phyloP scores from a whole-genome alignment of 805 yeast species.

The Maudiozyma turicensis region DNA sequence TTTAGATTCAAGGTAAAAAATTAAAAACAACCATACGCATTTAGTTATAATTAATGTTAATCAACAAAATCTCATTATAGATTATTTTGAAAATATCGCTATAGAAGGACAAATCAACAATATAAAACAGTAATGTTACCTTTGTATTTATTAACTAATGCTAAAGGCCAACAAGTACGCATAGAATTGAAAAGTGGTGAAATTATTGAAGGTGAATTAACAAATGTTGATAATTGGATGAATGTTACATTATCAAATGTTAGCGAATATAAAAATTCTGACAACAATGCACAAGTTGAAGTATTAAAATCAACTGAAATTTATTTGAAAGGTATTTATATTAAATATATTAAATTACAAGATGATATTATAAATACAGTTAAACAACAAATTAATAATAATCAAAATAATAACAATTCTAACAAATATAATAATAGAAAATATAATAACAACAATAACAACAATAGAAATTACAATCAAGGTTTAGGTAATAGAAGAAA shows the following conservation, averaged over 20 bases:
- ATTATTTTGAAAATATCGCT: background rate
- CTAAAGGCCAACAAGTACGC: constrained; percentile 77
- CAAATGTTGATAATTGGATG: constrained; percentile 93
- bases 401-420: constrained; percentile 30
- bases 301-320: constrained; percentile 59
- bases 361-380: constrained; percentile 70
- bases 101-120: background rate
- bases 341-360: constrained; percentile 67
- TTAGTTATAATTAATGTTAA: no score
- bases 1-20: background rate
- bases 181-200: constrained; percentile 91
- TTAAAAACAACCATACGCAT: background rate
- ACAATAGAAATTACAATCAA: constrained; percentile 8
- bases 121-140: constrained; percentile 49
- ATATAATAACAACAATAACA: constrained; percentile 23
- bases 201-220: constrained; percentile 71
- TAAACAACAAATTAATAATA: constrained; percentile 51
- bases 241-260: constrained; percentile 76
- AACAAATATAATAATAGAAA: constrained; percentile 29
- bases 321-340: constrained; percentile 78
- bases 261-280: constrained; percentile 37
- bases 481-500: constrained; percentile 2
- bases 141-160: constrained; percentile 77
- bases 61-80: no score
- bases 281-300: constrained; percentile 27